Conservation (phyloP, 352 stramenopile species). For the Pythium plurisporium region DNA sequence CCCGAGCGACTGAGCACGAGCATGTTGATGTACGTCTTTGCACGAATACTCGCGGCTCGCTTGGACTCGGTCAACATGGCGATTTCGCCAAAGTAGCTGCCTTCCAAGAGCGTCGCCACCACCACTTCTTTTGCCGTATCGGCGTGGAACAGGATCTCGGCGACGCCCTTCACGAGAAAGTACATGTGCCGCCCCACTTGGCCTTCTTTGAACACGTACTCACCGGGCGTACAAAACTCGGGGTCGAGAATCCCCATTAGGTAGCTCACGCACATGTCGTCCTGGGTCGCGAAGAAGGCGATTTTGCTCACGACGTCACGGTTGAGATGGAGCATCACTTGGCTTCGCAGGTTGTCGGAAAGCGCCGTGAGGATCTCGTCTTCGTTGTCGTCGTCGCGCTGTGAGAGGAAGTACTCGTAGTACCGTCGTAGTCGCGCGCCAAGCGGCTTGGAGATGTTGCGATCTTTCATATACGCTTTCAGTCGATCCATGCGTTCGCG, state of each 20-base stretch:
- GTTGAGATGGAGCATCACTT: slow-evolving; percentile 74
- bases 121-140: slow-evolving; percentile 47
- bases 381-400: slow-evolving; percentile 71
- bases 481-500: slow-evolving; percentile 66
- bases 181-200: slow-evolving; percentile 81
- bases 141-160: slow-evolving; percentile 68
- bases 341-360: slow-evolving; percentile 69
- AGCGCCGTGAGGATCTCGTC: slow-evolving; percentile 62
- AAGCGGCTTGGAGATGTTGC: slow-evolving; percentile 50
- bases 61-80: slow-evolving; percentile 81
- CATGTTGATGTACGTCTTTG: slow-evolving; percentile 75
- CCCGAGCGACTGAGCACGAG: slow-evolving; percentile 73
- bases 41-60: slow-evolving; percentile 68
- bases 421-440: slow-evolving; percentile 55
- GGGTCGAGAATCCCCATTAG: slow-evolving; percentile 77
- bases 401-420: slow-evolving; percentile 77
- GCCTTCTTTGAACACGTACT: slow-evolving; percentile 84
- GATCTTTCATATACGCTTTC: slow-evolving; percentile 73
- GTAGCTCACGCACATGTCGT: slow-evolving; percentile 78
- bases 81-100: slow-evolving; percentile 79
- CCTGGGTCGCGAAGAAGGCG: slow-evolving; percentile 69
- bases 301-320: slow-evolving; percentile 83
- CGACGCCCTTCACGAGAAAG: slow-evolving; percentile 71
- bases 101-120: slow-evolving; percentile 58
- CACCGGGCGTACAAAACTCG: slow-evolving; percentile 70